Evolutionary conservation across 2,329 filamentous ascomycete genomes (phyloP).

Genomic region (Scedosporium minutisporum): DNA sequence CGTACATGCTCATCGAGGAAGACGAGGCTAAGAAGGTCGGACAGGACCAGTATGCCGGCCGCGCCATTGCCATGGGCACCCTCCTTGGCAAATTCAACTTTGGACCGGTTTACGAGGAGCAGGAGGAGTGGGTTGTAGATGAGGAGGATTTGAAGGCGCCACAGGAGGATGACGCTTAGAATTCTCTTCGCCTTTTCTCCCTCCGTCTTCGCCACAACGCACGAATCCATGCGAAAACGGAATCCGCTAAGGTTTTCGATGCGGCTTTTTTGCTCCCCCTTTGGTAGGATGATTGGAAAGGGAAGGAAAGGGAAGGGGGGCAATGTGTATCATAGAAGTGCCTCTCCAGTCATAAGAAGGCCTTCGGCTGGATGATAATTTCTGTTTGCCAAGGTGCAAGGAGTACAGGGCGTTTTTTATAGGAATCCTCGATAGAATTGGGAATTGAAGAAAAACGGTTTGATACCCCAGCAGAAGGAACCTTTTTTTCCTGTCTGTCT

Average conservation of each 20-base stretch:
- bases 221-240: too few species aligned
- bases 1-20: slow-evolving; percentile 40
- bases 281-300: too few species aligned
- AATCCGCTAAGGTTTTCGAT: too few species aligned
- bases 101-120: slow-evolving; percentile 48
- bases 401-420: neutral
- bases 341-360: too few species aligned
- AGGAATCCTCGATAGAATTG: neutral
- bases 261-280: too few species aligned
- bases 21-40: slow-evolving; percentile 43
- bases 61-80: slow-evolving; percentile 46
- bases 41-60: slow-evolving; percentile 26
- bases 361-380: neutral
- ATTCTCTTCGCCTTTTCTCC: neutral
- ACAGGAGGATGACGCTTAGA: slow-evolving; percentile 1
- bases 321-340: too few species aligned
- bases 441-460: neutral
- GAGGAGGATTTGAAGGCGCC: slow-evolving; percentile 20
- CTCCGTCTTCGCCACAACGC: too few species aligned
- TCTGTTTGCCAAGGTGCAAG: neutral
- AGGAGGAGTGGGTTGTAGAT: slow-evolving; percentile 42
- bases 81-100: slow-evolving; percentile 53
- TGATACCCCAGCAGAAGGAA: neutral
- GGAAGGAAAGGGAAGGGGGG: too few species aligned
- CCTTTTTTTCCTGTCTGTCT: neutral